A percentile compares a stretch with the other conserved stretches of the same genome.
Evolutionary conservation across 2,329 filamentous ascomycete genomes (phyloP).

Genomic region (Beauveria medogensis): DNA sequence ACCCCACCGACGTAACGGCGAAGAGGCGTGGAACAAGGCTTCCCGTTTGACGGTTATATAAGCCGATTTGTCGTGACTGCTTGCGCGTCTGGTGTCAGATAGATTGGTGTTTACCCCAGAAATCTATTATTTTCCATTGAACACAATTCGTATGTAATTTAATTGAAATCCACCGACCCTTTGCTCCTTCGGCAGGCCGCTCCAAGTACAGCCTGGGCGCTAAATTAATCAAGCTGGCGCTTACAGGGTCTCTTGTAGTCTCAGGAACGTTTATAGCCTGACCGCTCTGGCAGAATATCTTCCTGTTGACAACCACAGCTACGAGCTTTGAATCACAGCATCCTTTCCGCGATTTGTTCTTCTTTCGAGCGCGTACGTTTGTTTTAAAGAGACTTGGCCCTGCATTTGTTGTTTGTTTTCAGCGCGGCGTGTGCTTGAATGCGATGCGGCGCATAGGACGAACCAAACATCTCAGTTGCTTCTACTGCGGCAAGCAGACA

Average conservation of each 20-base stretch:
- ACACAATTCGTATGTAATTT: background rate
- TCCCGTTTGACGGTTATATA: background rate
- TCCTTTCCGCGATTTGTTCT: background rate
- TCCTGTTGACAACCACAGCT: background rate
- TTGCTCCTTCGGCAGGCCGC: no score
- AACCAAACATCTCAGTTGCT: constrained; percentile 54
- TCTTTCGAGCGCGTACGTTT: background rate
- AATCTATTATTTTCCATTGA: background rate
- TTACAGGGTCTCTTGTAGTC: background rate
- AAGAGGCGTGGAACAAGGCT: background rate
- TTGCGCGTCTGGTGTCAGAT: no score
- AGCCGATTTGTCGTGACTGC: background rate
- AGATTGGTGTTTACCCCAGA: background rate
- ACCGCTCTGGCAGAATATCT: constrained; percentile 13
- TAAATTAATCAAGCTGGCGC: background rate
- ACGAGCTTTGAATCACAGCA: background rate
- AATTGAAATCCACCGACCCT: background rate
- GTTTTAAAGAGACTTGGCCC: background rate
- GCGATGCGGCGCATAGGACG: constrained; percentile 36
- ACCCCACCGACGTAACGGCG: background rate
- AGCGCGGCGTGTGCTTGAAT: background rate
- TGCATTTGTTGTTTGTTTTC: background rate
- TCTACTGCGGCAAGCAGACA: constrained; percentile 73
- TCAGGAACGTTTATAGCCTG: background rate
- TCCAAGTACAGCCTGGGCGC: background rate